A percentile compares a stretch with the other conserved stretches of the same genome.
Evolutionary conservation across 495 filamentous ascomycete genomes (phyloP).

Genomic region (Neurospora pannonica): DNA sequence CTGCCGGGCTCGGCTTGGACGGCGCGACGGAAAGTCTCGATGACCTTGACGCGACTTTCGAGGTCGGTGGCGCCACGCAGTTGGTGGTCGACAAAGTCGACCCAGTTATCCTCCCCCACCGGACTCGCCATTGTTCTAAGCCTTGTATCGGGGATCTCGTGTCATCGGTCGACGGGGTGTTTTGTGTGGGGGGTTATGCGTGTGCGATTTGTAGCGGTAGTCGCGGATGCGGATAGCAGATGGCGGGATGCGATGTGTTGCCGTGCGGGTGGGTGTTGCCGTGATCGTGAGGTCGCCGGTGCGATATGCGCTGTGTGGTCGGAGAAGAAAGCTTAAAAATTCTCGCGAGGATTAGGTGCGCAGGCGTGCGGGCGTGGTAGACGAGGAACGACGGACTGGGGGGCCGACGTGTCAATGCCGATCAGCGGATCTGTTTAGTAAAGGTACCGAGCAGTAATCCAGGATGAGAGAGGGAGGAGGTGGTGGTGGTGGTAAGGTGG

Average conservation of each 20-base stretch:
- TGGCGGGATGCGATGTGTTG: neutral
- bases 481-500: neutral
- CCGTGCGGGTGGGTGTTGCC: neutral
- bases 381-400: neutral
- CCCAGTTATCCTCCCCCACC: constrained; percentile 4
- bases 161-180: constrained; percentile 15
- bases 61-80: constrained; percentile 39
- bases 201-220: neutral
- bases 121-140: constrained; percentile 34
- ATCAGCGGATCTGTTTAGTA: neutral
- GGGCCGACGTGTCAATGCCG: neutral
- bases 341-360: neutral
- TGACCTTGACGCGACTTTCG: constrained; percentile 55
- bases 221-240: neutral
- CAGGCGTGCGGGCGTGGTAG: neutral
- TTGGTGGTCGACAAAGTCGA: constrained; percentile 34
- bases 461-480: neutral
- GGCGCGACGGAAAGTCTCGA: constrained; percentile 74
- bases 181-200: neutral
- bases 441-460: neutral
- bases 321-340: neutral
- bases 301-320: neutral
- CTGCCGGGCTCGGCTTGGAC: constrained; percentile 76
- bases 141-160: constrained; percentile 11
- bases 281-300: neutral